Percentiles rank a stretch among this genome's conserved stretches.
These are phyloP conservation scores for Exophiala viscosa DNA, from an alignment of 2,329 filamentous ascomycete species.

Conservation along the genomic window DNA sequence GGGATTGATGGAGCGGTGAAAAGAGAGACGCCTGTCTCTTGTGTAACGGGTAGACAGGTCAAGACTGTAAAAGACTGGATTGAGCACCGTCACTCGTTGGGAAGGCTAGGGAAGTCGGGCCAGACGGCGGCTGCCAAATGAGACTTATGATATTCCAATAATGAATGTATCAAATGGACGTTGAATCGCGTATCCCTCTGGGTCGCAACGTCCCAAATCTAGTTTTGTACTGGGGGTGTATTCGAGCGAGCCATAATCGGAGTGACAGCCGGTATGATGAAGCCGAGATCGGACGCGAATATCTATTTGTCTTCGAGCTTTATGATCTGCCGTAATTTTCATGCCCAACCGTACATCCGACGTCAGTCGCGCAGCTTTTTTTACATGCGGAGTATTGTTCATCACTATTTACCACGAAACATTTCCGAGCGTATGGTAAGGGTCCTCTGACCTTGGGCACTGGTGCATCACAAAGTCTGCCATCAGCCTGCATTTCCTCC, in stretches of 20 bases:
- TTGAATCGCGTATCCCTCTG: not conserved
- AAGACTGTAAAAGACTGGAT: constrained; percentile 22
- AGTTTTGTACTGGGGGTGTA: no score
- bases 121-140: constrained; percentile 1
- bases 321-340: not conserved
- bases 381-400: no score
- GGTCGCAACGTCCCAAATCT: no score
- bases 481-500: not conserved
- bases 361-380: not conserved
- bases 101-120: constrained; percentile 2
- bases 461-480: not conserved
- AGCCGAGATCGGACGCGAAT: not conserved
- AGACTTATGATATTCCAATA: not conserved
- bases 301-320: not conserved
- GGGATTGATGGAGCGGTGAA: constrained; percentile 62
- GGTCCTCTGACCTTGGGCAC: no score
- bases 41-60: constrained; percentile 15
- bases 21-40: constrained; percentile 47
- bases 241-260: no score
- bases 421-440: no score
- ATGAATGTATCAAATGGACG: not conserved
- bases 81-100: constrained; percentile 21
- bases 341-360: not conserved
- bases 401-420: no score
- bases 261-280: no score